Evolutionary conservation across 805 yeast genomes (phyloP).

Genomic region (Pichia sporocuriosa): DNA sequence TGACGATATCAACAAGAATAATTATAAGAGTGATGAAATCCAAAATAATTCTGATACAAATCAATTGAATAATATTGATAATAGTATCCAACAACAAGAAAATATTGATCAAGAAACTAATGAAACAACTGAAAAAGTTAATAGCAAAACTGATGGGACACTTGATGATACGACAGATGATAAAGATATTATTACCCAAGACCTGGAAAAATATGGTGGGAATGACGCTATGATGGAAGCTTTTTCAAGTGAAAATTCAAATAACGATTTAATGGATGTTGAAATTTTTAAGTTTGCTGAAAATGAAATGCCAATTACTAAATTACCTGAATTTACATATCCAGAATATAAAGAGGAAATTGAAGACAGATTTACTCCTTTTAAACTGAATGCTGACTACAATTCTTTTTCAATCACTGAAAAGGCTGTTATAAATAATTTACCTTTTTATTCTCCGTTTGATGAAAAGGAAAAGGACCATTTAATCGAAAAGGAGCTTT

Average conservation of each 20-base stretch:
- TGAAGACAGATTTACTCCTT: constrained; percentile 29
- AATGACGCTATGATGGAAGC: neutral
- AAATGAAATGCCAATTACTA: neutral
- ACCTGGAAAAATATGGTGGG: neutral
- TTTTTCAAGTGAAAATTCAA: neutral
- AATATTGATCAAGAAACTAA: too few relatives aligned
- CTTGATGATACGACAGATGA: too few relatives aligned
- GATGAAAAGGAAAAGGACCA: constrained; percentile 30
- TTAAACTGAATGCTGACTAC: constrained; percentile 39
- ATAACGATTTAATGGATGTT: neutral
- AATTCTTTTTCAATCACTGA: constrained; percentile 40
- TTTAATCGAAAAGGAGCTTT: constrained; percentile 23
- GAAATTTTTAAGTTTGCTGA: neutral
- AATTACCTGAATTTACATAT: constrained; percentile 26
- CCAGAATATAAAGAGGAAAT: constrained; percentile 22
- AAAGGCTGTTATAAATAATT: constrained; percentile 39
- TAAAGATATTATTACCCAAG: too few relatives aligned
- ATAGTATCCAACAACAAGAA: too few relatives aligned
- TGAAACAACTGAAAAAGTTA: too few relatives aligned
- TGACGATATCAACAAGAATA: constrained; percentile 1
- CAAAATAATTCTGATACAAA: too few relatives aligned
- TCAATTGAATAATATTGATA: too few relatives aligned
- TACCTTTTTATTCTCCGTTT: constrained; percentile 45
- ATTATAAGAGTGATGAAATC: too few relatives aligned
- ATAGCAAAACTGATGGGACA: too few relatives aligned